Percentiles rank a stretch among this genome's conserved stretches.
phyloP scores from a whole-genome alignment of 2,329 filamentous ascomycete genomes.

The Apiospora malaysiana region DNA sequence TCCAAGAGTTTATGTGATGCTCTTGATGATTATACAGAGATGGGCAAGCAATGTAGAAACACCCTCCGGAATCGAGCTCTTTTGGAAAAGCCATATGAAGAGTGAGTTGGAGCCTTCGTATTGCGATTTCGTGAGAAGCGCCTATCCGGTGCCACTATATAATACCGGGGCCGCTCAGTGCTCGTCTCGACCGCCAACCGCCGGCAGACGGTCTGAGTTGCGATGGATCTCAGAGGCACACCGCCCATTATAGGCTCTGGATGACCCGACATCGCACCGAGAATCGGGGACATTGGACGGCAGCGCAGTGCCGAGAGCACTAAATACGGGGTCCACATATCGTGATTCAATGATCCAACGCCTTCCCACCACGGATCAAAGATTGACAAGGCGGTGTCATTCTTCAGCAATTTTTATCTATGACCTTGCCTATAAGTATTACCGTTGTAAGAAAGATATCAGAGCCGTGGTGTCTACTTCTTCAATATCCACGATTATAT shows the following conservation, averaged over 20 bases:
- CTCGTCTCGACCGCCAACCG: not conserved
- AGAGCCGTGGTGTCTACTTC: not conserved
- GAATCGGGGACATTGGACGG: not conserved
- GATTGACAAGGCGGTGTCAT: not conserved
- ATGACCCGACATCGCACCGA: constrained; percentile 9
- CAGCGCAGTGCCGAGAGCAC: not conserved
- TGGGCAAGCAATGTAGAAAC: not conserved
- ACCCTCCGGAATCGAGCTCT: not conserved
- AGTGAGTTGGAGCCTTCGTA: not conserved
- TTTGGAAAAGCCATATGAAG: not conserved
- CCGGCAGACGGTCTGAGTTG: not conserved
- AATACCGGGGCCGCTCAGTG: not conserved
- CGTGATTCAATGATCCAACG: not conserved
- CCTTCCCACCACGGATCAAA: not conserved
- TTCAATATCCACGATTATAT: not conserved
- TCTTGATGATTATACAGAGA: not conserved
- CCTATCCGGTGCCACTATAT: too few relatives aligned
- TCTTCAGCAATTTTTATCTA: not conserved
- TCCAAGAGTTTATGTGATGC: not conserved
- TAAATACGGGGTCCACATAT: constrained; percentile 11
- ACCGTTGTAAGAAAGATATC: not conserved
- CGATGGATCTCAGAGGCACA: not conserved
- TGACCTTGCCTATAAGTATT: not conserved
- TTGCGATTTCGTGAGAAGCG: not conserved
- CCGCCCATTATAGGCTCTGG: not conserved